Evolutionary conservation across 225 moss, liverwort and hornwort species (phyloP).

Genomic region (Rhytidiadelphus loreus): DNA sequence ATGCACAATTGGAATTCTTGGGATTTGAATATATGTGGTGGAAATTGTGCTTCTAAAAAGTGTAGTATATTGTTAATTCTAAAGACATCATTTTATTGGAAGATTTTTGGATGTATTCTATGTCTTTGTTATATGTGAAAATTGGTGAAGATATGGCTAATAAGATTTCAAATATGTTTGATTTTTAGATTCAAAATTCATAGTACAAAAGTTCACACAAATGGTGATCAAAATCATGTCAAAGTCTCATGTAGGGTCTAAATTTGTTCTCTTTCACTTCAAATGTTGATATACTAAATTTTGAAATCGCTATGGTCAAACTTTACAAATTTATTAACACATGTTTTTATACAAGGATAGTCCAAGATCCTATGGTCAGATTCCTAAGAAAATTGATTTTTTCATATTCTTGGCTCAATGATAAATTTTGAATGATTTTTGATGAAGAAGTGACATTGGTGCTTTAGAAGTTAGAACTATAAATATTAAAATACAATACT

Average conservation of each 20-base stretch:
- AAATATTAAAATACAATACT: background rate
- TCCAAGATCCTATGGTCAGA: rapidly evolving
- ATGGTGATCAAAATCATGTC: rapidly evolving
- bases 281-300: background rate
- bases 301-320: background rate
- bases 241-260: no score
- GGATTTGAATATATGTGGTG: background rate
- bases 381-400: background rate
- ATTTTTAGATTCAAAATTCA: background rate
- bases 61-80: background rate
- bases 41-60: background rate
- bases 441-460: background rate
- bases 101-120: background rate
- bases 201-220: rapidly evolving
- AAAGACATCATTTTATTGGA: background rate
- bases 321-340: background rate
- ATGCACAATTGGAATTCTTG: rapidly evolving
- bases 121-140: background rate
- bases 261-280: background rate
- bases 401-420: background rate
- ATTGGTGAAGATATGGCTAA: background rate
- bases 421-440: background rate
- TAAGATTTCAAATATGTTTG: background rate
- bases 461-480: no score
- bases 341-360: background rate